phyloP scores from a whole-genome alignment of 352 stramenopile genomes.

The Peronosclerospora sorghi region DNA sequence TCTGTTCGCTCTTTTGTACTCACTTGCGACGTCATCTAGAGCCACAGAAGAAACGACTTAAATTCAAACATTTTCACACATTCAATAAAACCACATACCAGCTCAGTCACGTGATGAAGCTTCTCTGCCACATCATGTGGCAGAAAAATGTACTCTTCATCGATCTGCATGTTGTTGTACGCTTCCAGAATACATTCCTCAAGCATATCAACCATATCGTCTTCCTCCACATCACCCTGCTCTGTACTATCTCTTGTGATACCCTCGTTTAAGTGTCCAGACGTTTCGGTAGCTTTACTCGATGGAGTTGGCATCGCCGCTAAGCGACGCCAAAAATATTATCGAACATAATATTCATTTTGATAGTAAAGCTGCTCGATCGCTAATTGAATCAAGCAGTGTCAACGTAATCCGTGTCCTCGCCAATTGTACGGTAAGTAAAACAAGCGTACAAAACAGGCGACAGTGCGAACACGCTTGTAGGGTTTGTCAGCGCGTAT shows the following conservation, averaged over 20 bases:
- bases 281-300: neutral
- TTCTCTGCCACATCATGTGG: slow-evolving; percentile 53
- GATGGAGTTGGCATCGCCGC: neutral
- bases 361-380: no score
- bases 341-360: no score
- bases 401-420: no score
- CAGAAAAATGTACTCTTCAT: slow-evolving; percentile 71
- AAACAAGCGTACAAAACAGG: no score
- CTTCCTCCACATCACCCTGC: slow-evolving; percentile 8
- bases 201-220: slow-evolving; percentile 31
- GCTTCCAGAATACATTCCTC: slow-evolving; percentile 70
- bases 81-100: slow-evolving; percentile 26
- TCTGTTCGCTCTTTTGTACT: slow-evolving; percentile 12
- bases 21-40: slow-evolving; percentile 7
- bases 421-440: no score
- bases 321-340: no score
- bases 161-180: slow-evolving; percentile 78
- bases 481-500: no score
- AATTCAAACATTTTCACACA: neutral
- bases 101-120: slow-evolving; percentile 39
- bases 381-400: no score
- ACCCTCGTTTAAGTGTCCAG: slow-evolving; percentile 1
- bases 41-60: slow-evolving; percentile 4
- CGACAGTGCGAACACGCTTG: no score
- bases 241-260: slow-evolving; percentile 1